Evolutionary conservation across 441 rosid species (phyloP).

Genomic region (Dalechampia spathulata): DNA sequence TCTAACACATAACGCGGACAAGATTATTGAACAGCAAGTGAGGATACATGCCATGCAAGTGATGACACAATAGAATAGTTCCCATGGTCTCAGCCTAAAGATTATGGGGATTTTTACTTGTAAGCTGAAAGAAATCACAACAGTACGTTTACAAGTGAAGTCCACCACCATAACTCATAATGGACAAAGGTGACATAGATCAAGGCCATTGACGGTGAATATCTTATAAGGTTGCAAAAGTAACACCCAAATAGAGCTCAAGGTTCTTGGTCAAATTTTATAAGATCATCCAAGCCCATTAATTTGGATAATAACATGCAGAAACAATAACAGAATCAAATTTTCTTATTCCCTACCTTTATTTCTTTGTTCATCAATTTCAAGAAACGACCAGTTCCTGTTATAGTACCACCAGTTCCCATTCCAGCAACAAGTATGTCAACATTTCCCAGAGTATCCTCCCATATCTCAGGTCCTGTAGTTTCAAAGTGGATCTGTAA

Average conservation of each 20-base stretch:
- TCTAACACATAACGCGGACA: not conserved
- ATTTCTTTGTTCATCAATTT: slow-evolving; percentile 66
- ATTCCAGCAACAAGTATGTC: slow-evolving; percentile 77
- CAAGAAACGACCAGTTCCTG: slow-evolving; percentile 75
- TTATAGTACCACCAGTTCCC: slow-evolving; percentile 88
- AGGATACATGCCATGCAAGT: not conserved
- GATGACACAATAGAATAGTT: not conserved
- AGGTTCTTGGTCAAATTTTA: not conserved
- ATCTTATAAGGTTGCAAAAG: not conserved
- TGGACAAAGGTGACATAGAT: not conserved
- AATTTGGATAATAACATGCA: not conserved
- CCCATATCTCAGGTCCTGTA: slow-evolving; percentile 96
- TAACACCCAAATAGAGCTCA: not conserved
- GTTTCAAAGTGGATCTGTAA: slow-evolving; percentile 82
- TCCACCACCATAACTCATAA: not conserved
- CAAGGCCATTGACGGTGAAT: not conserved
- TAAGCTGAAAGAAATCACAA: not conserved
- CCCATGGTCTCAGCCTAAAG: not conserved
- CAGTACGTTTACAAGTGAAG: not conserved
- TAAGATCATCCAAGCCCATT: not conserved
- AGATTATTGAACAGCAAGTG: not conserved
- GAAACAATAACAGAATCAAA: not conserved
- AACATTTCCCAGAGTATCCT: slow-evolving; percentile 76
- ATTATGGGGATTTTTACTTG: not conserved
- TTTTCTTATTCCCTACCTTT: slow-evolving; percentile 33